Base-by-base conservation (phyloP, 176 grass and related monocot genomes). In the Carex scoparia region DNA sequence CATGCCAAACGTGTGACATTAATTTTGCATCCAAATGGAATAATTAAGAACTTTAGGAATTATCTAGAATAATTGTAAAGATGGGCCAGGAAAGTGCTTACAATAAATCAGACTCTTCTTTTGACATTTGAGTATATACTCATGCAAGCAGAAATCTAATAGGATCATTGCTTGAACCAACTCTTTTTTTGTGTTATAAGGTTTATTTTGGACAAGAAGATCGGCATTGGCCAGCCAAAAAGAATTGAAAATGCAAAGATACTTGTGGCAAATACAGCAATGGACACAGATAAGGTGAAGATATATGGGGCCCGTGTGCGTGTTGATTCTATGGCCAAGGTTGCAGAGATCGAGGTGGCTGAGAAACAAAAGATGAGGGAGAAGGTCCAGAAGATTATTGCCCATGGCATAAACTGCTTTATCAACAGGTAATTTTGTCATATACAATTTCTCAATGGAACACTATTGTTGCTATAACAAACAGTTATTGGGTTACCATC, bases 141-240 rank as follows among this genome's bases (percentile, higher is more conserved):
- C 37, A 46, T 16, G 53, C 28, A 58, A 79, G 74, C 53, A 79
- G 53, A 77, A 57, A 77, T 51, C 10, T 32, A 33, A 56, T 77
- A 77, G 73, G 53, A 58, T 35, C 15, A 1, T 79, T 35, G 74
- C 13, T 79, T 79, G 74, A 79, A 16, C 18, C 13, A 58, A 53
- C 32, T 68, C 42, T 56, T 55, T 56, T 82, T 82, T 87, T 42
- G 54, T 48, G 61, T 78, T 66, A 84, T 3, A 85, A 98, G 93
- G 75, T 98, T 98, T 84, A 98, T 98, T 84, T 91, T 98, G 88
- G 95, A 98, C 88, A 98, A 95, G 88, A 98, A 98, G 84, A 98
- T 98, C 86, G 95, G 95, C 63, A 89, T 98, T 68, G 95, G 95
- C 5, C 95, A 98, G 74, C 95, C 93, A 33, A 95, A 98, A 85